Conservation (phyloP, 2,329 filamentous ascomycete genomes). For the Chrysoporthe puriensis region DNA sequence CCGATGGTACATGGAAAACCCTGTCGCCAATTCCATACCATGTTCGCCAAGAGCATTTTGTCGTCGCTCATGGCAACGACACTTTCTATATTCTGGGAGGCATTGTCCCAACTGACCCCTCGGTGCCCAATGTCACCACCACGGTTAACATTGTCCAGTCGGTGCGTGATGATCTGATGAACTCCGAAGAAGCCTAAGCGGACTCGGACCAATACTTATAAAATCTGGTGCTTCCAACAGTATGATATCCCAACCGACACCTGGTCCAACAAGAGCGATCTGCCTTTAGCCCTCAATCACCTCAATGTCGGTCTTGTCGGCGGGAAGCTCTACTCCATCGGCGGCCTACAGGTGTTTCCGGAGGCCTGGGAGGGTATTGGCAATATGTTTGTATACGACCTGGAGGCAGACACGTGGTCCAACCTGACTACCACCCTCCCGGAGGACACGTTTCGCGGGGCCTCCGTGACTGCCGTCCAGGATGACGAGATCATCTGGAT, state of each 20-base stretch:
- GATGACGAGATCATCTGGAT: constrained; percentile 39
- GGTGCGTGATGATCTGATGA: background rate
- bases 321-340: constrained; percentile 44
- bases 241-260: constrained; percentile 37
- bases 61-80: constrained; percentile 32
- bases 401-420: constrained; percentile 35
- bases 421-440: constrained; percentile 35
- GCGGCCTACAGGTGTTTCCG: constrained; percentile 37
- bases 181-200: background rate
- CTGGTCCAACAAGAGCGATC: constrained; percentile 36
- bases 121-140: constrained; percentile 23
- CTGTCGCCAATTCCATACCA: constrained; percentile 33
- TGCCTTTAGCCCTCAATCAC: constrained; percentile 41
- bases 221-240: background rate
- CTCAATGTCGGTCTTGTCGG: constrained; percentile 42
- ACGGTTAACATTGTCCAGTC: constrained; percentile 37
- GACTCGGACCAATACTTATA: background rate
- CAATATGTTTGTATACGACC: constrained; percentile 39
- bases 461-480: constrained; percentile 39
- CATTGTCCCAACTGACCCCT: constrained; percentile 29
- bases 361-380: constrained; percentile 36
- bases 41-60: constrained; percentile 37
- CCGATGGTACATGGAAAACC: constrained; percentile 32
- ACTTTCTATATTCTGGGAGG: constrained; percentile 37
- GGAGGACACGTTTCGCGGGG: constrained; percentile 35